Conservation (phyloP, 441 rosid genomes). For the Populus hybrid region DNA sequence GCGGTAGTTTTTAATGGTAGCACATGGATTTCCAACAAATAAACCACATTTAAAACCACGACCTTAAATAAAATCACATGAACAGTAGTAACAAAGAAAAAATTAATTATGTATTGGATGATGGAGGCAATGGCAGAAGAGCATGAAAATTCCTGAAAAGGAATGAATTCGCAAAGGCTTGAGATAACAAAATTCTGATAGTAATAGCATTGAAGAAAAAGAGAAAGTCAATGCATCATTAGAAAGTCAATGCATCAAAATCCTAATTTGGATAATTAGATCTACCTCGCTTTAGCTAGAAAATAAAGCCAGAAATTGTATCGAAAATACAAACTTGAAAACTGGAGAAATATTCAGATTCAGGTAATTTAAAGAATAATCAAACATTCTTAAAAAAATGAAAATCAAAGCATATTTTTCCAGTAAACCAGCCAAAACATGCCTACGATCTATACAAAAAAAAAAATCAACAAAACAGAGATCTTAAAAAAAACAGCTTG, state of each 20-base stretch:
- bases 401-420: neutral
- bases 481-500: slow-evolving; percentile 16
- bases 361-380: slow-evolving; percentile 1
- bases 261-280: slow-evolving; percentile 14
- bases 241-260: neutral
- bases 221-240: neutral
- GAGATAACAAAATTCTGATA: neutral
- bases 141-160: neutral
- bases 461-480: slow-evolving; percentile 16
- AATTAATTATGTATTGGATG: neutral
- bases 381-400: neutral
- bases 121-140: slow-evolving; percentile 2
- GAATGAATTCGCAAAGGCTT: neutral
- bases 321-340: neutral
- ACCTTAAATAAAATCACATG: neutral
- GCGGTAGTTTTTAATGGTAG: neutral
- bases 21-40: neutral
- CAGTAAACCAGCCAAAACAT: neutral
- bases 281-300: slow-evolving; percentile 15
- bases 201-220: neutral
- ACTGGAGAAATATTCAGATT: neutral
- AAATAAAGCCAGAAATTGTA: neutral
- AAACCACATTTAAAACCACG: neutral
- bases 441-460: neutral
- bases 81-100: neutral